These are phyloP conservation scores for Penicillium atrosanguineum DNA, from an alignment of 495 filamentous ascomycete genomes.

Conservation along the genomic window DNA sequence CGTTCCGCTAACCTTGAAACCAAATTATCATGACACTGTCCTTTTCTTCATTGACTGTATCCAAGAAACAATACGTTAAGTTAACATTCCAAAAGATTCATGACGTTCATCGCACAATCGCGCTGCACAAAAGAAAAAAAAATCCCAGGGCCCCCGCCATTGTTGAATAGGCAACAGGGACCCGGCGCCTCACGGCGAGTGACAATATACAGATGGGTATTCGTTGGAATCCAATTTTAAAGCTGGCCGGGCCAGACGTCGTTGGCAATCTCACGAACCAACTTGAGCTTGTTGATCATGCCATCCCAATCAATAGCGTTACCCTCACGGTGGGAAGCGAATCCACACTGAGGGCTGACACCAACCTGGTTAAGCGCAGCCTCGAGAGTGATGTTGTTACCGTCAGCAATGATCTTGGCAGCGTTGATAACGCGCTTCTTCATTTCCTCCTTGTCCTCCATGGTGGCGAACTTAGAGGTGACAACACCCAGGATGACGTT, in stretches of 20 bases:
- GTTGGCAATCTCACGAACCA: conserved; percentile 68
- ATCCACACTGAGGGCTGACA: conserved; percentile 79
- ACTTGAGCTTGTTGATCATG: conserved; percentile 66
- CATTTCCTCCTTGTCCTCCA: conserved; percentile 74
- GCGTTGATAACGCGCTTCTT: conserved; percentile 65
- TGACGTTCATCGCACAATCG: conserved; percentile 13
- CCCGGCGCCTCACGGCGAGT: conserved; percentile 5
- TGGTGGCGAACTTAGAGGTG: conserved; percentile 67
- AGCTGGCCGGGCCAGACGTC: conserved; percentile 69
- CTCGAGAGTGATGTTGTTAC: conserved; percentile 58
- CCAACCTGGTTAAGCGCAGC: conserved; percentile 66
- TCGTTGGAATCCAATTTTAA: conserved; percentile 20
- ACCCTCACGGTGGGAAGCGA: conserved; percentile 68
- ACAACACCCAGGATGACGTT: conserved; percentile 75
- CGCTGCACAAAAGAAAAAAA: conserved; percentile 15
- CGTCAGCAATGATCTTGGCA: conserved; percentile 69
- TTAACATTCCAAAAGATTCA: conserved; percentile 15
- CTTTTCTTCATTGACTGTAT: conserved; percentile 15
- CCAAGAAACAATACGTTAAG: conserved; percentile 20
- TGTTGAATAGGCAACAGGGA: conserved; percentile 20
- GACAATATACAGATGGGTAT: conserved; percentile 17
- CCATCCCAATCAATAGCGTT: conserved; percentile 63
- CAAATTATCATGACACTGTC: conserved; percentile 4
- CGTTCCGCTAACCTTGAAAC: not conserved
- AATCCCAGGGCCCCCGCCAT: conserved; percentile 9